A percentile compares a stretch with the other conserved stretches of the same genome.
Conservation (phyloP, 805 yeast genomes). For the Hanseniaspora hatyaiensis region DNA sequence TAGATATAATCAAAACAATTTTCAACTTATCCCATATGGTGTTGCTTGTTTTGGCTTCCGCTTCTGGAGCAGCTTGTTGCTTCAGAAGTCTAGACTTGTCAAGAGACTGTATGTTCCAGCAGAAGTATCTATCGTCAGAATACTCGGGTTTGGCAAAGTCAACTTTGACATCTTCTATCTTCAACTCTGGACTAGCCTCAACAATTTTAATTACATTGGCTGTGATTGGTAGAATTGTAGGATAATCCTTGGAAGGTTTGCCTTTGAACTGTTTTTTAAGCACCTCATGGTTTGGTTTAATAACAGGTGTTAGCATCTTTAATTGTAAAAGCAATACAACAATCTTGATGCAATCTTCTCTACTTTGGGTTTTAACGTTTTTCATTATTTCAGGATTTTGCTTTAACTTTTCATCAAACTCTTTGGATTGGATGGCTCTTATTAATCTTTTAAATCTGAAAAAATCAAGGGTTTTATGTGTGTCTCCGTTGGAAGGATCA, state of each 20-base stretch:
- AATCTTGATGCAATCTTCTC: conserved; percentile 31
- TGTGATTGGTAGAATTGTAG: conserved; percentile 31
- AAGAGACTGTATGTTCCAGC: conserved; percentile 6
- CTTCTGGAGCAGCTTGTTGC: not conserved
- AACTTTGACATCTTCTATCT: conserved; percentile 3
- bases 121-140: conserved; percentile 13
- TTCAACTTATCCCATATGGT: conserved; percentile 26
- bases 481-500: conserved; percentile 7
- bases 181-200: not conserved
- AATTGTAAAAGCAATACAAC: conserved; percentile 37
- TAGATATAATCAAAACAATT: conserved; percentile 6
- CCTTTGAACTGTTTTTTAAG: conserved; percentile 46
- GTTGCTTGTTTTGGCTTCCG: conserved; percentile 25
- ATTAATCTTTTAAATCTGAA: conserved; percentile 76
- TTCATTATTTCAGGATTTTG: conserved; percentile 41
- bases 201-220: not conserved
- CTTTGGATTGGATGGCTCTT: conserved; percentile 64
- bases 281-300: conserved; percentile 58
- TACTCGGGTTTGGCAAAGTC: conserved; percentile 5
- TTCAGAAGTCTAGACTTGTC: not conserved
- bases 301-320: conserved; percentile 65
- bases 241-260: conserved; percentile 50
- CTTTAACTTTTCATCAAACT: conserved; percentile 45
- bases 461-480: conserved; percentile 45
- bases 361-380: conserved; percentile 30